Percentiles rank a stretch among this genome's conserved stretches.
Conservation (phyloP, 2,329 filamentous ascomycete genomes). For the Dactylellina haptotyla region DNA sequence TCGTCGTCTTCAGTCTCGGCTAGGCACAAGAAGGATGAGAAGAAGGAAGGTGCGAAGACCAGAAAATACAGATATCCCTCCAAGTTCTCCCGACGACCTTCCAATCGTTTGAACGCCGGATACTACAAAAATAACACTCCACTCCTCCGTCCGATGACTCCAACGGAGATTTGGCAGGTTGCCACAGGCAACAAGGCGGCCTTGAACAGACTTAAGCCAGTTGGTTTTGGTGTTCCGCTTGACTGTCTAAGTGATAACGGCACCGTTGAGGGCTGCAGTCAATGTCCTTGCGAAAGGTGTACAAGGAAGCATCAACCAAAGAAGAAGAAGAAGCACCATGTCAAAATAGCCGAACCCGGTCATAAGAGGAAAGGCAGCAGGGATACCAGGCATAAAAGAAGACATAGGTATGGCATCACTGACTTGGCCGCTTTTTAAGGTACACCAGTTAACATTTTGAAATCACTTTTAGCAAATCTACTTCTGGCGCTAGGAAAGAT, state of each 20-base stretch:
- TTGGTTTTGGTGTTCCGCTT: conserved; percentile 18
- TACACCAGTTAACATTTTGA: not conserved
- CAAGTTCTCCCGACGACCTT: conserved; percentile 32
- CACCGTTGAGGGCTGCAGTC: conserved; percentile 14
- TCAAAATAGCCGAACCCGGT: not conserved
- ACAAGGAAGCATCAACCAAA: conserved; percentile 5
- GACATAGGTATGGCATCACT: not conserved
- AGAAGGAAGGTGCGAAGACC: conserved; percentile 16
- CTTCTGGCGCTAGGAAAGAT: too few relatives aligned
- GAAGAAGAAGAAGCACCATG: not conserved
- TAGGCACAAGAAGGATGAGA: conserved; percentile 7
- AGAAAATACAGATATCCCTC: conserved; percentile 48
- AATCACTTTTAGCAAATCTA: too few relatives aligned
- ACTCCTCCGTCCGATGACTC: conserved; percentile 33
- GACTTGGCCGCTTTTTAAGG: not conserved
- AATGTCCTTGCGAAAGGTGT: conserved; percentile 20
- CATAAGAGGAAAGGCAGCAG: conserved; percentile 14
- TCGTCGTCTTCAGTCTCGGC: not conserved
- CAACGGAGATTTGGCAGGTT: conserved; percentile 32
- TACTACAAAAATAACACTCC: conserved; percentile 36
- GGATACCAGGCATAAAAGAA: conserved; percentile 1
- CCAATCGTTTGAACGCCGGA: conserved; percentile 46
- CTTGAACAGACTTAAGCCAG: conserved; percentile 31
- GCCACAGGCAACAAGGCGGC: conserved; percentile 15
- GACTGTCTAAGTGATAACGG: conserved; percentile 41